Conservation (phyloP, 2,329 filamentous ascomycete species). For the Fusarium sp. region DNA sequence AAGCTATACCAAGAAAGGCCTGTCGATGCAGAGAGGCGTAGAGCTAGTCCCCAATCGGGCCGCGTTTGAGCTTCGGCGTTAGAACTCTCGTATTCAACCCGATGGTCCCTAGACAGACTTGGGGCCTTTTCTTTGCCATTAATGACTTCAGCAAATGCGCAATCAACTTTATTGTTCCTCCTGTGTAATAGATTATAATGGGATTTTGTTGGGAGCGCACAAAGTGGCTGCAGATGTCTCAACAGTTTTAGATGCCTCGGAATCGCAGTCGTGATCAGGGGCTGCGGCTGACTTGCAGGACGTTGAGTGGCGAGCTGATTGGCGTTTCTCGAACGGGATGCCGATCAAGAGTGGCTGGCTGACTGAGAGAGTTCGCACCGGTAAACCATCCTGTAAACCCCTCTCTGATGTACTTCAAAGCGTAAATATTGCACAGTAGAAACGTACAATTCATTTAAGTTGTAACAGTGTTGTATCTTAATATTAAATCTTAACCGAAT, state of each 20-base stretch:
- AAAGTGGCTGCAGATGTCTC: not conserved
- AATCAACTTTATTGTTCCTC: not conserved
- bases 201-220: not conserved
- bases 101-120: accelerated
- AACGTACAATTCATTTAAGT: too few relatives aligned
- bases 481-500: too few relatives aligned
- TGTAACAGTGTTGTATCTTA: too few relatives aligned
- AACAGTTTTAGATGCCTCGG: not conserved
- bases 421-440: too few relatives aligned
- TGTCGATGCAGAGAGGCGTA: not conserved
- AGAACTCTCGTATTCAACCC: not conserved
- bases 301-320: not conserved
- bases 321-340: not conserved
- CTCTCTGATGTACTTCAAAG: not conserved
- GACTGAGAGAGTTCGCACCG: not conserved
- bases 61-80: too few relatives aligned
- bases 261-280: not conserved
- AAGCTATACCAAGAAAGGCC: not conserved
- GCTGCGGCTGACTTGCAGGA: not conserved
- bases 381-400: not conserved
- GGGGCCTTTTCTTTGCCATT: not conserved
- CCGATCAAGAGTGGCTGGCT: not conserved
- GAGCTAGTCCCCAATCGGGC: not conserved
- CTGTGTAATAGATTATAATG: not conserved
- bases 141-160: accelerated